These are phyloP conservation scores for Rhododendron ovatum DNA, from an alignment of 148 eudicot species.

Conservation along the genomic window DNA sequence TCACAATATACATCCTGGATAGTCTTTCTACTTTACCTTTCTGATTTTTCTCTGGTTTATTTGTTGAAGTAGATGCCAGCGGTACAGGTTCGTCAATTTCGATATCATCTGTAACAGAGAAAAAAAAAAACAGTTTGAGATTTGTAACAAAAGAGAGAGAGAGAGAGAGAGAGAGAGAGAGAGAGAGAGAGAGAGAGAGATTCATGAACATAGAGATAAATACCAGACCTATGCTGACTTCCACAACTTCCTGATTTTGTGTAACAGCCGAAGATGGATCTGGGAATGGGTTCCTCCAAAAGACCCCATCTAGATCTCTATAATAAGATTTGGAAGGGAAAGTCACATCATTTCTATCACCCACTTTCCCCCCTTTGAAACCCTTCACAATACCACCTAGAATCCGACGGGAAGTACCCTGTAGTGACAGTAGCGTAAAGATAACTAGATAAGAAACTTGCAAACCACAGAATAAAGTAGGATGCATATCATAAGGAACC, in stretches of 20 bases:
- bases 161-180: background rate
- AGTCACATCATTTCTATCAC: constrained; percentile 15
- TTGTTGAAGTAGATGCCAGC: constrained; percentile 46
- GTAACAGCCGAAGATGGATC: constrained; percentile 26
- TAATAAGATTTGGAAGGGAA: constrained; percentile 28
- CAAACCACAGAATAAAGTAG: constrained; percentile 7
- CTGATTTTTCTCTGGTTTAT: constrained; percentile 19
- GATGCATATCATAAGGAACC: background rate
- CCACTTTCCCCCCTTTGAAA: constrained; percentile 42
- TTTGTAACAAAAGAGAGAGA: background rate
- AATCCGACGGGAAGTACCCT: constrained; percentile 51
- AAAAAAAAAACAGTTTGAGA: background rate
- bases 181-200: background rate
- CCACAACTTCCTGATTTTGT: constrained; percentile 27
- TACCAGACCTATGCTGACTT: constrained; percentile 61
- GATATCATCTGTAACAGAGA: constrained; percentile 56
- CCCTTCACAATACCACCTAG: constrained; percentile 63
- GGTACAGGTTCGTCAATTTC: constrained; percentile 65
- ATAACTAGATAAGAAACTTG: constrained; percentile 7
- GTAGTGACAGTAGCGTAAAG: constrained; percentile 6
- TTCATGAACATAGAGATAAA: constrained; percentile 3
- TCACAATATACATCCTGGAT: background rate
- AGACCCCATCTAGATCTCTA: constrained; percentile 44
- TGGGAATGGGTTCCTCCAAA: constrained; percentile 36
- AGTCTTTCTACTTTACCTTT: constrained; percentile 20